Conservation (phyloP, 768 basidiomycete species). For the Tricholoma furcatifolium region DNA sequence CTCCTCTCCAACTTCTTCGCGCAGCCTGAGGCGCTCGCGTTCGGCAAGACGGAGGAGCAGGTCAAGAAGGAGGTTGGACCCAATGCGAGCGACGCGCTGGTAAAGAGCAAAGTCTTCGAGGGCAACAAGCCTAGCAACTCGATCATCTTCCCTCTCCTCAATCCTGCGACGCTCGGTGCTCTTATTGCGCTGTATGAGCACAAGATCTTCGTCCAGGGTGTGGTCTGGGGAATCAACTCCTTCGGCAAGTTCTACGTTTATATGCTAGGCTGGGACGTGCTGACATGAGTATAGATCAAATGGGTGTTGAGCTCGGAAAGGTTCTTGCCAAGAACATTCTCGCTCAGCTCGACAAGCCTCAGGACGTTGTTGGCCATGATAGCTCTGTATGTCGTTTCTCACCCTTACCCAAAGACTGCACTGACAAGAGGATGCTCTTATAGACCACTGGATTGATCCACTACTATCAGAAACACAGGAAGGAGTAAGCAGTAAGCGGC, state of each 20-base stretch:
- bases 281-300: conserved; percentile 67
- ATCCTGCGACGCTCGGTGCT: conserved; percentile 86
- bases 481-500: conserved; percentile 43
- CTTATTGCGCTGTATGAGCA: conserved; percentile 94
- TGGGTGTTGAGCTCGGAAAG: conserved; percentile 99
- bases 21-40: conserved; percentile 95
- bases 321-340: conserved; percentile 96
- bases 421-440: not conserved
- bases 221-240: conserved; percentile 98
- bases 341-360: conserved; percentile 76
- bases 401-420: not conserved
- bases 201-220: conserved; percentile 98
- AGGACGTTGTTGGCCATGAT: conserved; percentile 85
- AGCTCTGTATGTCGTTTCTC: conserved; percentile 55
- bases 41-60: conserved; percentile 93
- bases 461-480: conserved; percentile 90
- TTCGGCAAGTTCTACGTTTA: conserved; percentile 62
- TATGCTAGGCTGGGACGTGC: not conserved
- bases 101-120: conserved; percentile 98
- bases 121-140: conserved; percentile 97
- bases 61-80: conserved; percentile 69
- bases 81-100: conserved; percentile 75
- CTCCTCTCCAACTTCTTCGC: conserved; percentile 98
- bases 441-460: conserved; percentile 96
- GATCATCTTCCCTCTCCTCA: conserved; percentile 91